Evolutionary conservation across 1,284 basidiomycete genomes (phyloP), one percentile per base, ranked within the genome.

Genomic region (Boletellus deceptivus): DNA sequence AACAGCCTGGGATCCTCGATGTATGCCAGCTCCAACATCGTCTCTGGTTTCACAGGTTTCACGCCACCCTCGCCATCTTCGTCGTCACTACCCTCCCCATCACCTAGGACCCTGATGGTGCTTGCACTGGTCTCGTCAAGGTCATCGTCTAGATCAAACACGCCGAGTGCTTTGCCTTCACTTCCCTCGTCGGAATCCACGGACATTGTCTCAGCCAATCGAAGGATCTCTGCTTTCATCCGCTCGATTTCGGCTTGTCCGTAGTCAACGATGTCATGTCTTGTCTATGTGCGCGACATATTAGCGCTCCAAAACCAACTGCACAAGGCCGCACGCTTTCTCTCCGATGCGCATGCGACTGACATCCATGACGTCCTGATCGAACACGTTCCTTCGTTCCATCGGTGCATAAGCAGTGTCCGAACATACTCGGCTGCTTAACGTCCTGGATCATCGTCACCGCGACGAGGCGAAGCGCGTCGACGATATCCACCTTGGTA

Each of bases 161-260:
- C 62, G 52, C 64, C 59, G 27, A 59, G 56, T 27, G 55, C 48
- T 49, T 35, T 56, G 52, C 46, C 36, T 34, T 34, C 66, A 48
- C 59, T 60, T 9, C 80, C 80, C 16, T 84, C 86, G 17, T 86
- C 84, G 14, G 84, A 86, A 20, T 82, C 82, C 37, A 84, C 78
- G 0, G 73, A 75, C 46, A 91, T 80, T 20, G 75, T 81, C 59
- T 91, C 86, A 0, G 82, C 86, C 3, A 89, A 78, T 22, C 89
- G 80, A 14, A 93, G 74, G 57, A 93, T 92, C 50, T 86, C 85
- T 0, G 81, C 82, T 61, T 93, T 92, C 77, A 93, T 85, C 59
- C 85, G 76, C 41, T 86, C 84, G 4, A 84, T 78, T 59, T 84
- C 83, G 2, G 76, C 71, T 4, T 75, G 57, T 91, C 86, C 29